phyloP scores from a whole-genome alignment of 2,329 filamentous ascomycete species.

The Aspergillus pseudotamarii region DNA sequence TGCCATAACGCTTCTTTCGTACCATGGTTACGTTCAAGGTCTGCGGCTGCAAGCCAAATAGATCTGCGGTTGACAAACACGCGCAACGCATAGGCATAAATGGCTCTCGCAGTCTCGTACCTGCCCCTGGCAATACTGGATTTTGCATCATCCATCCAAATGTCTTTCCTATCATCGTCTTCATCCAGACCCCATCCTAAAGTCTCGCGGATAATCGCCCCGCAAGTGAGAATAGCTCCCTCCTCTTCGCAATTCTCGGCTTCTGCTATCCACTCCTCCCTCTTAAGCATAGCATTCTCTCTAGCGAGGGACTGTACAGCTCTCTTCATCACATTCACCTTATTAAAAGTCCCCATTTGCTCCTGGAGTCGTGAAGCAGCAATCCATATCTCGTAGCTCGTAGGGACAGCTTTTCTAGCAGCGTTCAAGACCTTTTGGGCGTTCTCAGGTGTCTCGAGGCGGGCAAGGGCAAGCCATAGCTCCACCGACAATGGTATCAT shows the following conservation, averaged over 20 bases:
- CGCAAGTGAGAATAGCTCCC: slow-evolving; percentile 82
- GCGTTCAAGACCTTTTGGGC: slow-evolving; percentile 94
- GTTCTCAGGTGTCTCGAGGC: slow-evolving; percentile 84
- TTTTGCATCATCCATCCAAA: slow-evolving; percentile 93
- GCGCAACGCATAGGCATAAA: slow-evolving; percentile 86
- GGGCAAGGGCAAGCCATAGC: slow-evolving; percentile 89
- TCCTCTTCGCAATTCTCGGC: slow-evolving; percentile 95
- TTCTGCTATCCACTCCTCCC: slow-evolving; percentile 95
- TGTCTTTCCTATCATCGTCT: slow-evolving; percentile 92
- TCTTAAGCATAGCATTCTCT: slow-evolving; percentile 93
- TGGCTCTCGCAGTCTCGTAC: slow-evolving; percentile 89
- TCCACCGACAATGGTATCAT: slow-evolving; percentile 93
- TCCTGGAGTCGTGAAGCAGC: slow-evolving; percentile 86
- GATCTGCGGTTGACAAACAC: slow-evolving; percentile 87
- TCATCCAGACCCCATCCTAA: slow-evolving; percentile 92
- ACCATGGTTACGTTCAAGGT: slow-evolving; percentile 88
- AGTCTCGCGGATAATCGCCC: slow-evolving; percentile 87
- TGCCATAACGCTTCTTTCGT: slow-evolving; percentile 80
- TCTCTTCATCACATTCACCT: slow-evolving; percentile 92
- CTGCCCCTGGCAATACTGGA: slow-evolving; percentile 76
- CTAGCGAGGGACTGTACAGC: slow-evolving; percentile 85
- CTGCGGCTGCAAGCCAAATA: slow-evolving; percentile 86
- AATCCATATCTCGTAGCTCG: slow-evolving; percentile 95
- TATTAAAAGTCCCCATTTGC: slow-evolving; percentile 80
- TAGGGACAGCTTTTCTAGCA: slow-evolving; percentile 89